Base-by-base conservation (phyloP, 192 early-diverging fungal genomes). In the Coemansia sp. region DNA sequence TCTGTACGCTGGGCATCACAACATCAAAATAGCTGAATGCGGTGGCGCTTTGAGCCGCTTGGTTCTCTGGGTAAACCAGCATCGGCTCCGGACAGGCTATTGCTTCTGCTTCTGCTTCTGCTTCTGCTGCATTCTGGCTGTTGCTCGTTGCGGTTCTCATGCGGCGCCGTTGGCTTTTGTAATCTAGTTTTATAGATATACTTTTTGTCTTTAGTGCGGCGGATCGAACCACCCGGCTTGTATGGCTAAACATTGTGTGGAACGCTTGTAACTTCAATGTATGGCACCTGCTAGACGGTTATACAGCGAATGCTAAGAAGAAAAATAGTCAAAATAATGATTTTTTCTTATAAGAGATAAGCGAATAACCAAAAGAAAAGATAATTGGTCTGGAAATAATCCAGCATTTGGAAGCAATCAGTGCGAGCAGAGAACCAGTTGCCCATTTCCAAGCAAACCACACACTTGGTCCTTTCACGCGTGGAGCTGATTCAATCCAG, bases 231-330 rank as follows among this genome's bases (percentile, higher is more conserved):
- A 35, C 36, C 35, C 56, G 34, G 56, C 33, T 20, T 9, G 30
- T n/a, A 7, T 18, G 56, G n/a, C 56, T 38, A 36, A 58, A 36
- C 56, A 58, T 58, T 48, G 18, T 48, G n/a, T n/a, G n/a, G n/a
- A n/a, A n/a, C n/a, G n/a, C n/a, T n/a, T n/a, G 46, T 39, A 39
- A 7, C 38, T 39, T 39, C 10, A 49, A 49, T 49, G 12, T n/a
- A 52, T 48, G 11, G 12, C 6, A 48, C 18, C 9, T 38, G 38
- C n/a, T n/a, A 38, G 18, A 16, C 5, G 46, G 0, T 48, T n/a
- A n/a, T 48, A 48, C 46, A n/a, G 46, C n/a, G 46, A 14, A 6
- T 5, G 18, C 15, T 38, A 6, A 9, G 38, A 6, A 38, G 38
- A 38, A 6, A 38, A 38, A 38, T 6, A 38, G 38, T 9, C 38